Conservation (phyloP, 2,329 filamentous ascomycete genomes). For the Neonectria ditissima region DNA sequence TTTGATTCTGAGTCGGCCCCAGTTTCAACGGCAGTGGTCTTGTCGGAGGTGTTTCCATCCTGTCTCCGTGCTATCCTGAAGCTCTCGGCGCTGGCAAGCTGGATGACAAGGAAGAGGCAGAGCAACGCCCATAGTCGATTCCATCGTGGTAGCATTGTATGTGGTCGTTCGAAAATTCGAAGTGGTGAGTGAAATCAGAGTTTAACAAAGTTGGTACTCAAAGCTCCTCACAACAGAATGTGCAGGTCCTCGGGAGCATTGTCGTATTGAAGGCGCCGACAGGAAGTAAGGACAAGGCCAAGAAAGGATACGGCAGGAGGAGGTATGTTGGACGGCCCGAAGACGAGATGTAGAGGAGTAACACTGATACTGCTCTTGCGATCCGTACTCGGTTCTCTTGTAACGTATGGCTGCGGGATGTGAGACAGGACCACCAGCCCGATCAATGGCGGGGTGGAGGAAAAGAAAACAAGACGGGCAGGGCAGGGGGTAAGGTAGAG, state of each 20-base stretch:
- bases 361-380: constrained; percentile 27
- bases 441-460: constrained; percentile 36
- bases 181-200: constrained; percentile 13
- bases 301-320: constrained; percentile 13
- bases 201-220: constrained; percentile 28
- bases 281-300: constrained; percentile 6
- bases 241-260: constrained; percentile 33
- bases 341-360: constrained; percentile 22
- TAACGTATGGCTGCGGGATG: constrained; percentile 16
- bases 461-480: constrained; percentile 26
- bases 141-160: constrained; percentile 51
- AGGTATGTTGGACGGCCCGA: constrained; percentile 4
- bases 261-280: constrained; percentile 25
- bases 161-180: constrained; percentile 14
- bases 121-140: constrained; percentile 53
- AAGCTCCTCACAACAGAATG: constrained; percentile 32
- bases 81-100: constrained; percentile 52
- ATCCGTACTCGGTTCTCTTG: constrained; percentile 11
- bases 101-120: constrained; percentile 53
- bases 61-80: constrained; percentile 50
- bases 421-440: constrained; percentile 35
- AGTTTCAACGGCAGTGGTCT: constrained; percentile 31
- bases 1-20: constrained; percentile 18
- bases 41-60: constrained; percentile 39
- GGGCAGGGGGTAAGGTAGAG: constrained; percentile 28